Evolutionary conservation across 345 rosid species (phyloP).

Genomic region (Lepidium didymum): DNA sequence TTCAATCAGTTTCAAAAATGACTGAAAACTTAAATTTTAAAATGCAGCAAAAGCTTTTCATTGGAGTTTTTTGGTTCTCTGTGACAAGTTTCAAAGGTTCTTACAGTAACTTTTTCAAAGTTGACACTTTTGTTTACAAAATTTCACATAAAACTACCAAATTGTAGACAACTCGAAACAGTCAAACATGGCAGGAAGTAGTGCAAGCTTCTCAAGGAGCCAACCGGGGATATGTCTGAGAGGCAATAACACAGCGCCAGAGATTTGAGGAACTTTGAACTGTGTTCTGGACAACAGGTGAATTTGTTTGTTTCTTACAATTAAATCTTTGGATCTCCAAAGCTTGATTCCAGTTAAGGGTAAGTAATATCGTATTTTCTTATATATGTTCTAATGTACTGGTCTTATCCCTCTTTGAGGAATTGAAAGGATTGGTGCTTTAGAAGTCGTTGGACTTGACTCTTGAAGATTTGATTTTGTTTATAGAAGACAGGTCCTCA

Average conservation of each 20-base stretch:
- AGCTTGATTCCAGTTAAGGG: neutral
- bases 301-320: neutral
- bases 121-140: neutral
- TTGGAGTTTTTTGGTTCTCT: neutral
- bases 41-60: neutral
- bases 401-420: neutral
- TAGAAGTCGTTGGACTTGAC: neutral
- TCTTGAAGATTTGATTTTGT: neutral
- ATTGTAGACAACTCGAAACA: neutral
- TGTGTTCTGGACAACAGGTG: neutral
- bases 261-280: neutral
- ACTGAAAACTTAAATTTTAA: neutral
- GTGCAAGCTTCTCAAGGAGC: neutral
- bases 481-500: neutral
- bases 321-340: neutral
- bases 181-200: neutral
- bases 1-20: neutral
- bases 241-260: neutral
- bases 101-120: neutral
- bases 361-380: neutral
- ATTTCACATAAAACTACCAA: neutral
- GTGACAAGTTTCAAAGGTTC: neutral
- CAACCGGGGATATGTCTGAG: neutral
- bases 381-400: neutral
- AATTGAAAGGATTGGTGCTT: neutral